Evolutionary conservation across 129 eudicot species (phyloP).

Genomic region (Silybum marianum): DNA sequence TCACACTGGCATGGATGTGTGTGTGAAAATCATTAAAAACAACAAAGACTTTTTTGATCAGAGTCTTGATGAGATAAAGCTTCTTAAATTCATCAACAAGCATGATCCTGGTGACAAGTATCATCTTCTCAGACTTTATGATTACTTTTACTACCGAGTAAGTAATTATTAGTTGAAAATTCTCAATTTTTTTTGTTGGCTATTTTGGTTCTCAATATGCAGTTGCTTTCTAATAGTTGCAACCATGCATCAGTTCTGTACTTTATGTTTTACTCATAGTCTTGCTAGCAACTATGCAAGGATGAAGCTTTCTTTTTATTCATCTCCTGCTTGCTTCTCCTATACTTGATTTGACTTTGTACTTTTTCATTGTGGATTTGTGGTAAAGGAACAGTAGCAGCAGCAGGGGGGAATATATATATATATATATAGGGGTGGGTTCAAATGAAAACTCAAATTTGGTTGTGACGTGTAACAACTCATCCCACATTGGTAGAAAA

Average conservation of each 20-base stretch:
- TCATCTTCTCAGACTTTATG: conserved; percentile 94
- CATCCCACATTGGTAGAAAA: too few relatives aligned
- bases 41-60: conserved; percentile 98
- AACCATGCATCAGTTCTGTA: conserved; percentile 1
- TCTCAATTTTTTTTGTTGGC: neutral
- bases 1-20: conserved; percentile 98
- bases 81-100: conserved; percentile 92
- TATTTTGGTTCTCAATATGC: conserved; percentile 4
- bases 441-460: too few relatives aligned
- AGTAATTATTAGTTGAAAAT: conserved; percentile 34
- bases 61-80: conserved; percentile 99
- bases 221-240: conserved; percentile 1
- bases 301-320: neutral
- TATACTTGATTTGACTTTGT: neutral
- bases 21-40: conserved; percentile 94
- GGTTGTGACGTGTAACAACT: too few relatives aligned
- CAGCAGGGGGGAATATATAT: neutral
- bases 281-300: neutral
- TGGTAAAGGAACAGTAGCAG: neutral
- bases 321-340: too few relatives aligned
- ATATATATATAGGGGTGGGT: too few relatives aligned
- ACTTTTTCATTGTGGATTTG: neutral
- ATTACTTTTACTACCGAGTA: conserved; percentile 95
- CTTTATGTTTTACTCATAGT: neutral
- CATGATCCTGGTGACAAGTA: conserved; percentile 96